Conservation (phyloP, 176 grass and related monocot genomes). For the Aegilops tauschii region DNA sequence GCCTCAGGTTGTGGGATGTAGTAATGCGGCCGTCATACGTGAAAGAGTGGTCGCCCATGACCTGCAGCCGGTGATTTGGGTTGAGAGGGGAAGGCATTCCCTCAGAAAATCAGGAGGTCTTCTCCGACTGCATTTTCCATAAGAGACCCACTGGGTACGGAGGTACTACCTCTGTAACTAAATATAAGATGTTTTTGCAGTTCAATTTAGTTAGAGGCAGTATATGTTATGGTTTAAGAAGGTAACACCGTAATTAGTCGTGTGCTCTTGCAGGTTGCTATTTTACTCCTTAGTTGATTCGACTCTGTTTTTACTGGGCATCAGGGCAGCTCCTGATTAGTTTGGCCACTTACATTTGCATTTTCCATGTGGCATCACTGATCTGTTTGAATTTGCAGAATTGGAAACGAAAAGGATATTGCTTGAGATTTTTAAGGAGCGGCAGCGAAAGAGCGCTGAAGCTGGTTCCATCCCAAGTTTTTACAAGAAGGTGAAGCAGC, state of each 20-base stretch:
- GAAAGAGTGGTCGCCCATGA: not conserved
- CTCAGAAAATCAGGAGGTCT: not conserved
- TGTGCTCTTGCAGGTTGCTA: not conserved
- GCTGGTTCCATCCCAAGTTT: constrained; percentile 97
- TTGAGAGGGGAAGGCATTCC: not conserved
- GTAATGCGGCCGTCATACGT: not conserved
- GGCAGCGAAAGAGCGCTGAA: constrained; percentile 86
- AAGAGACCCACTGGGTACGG: not conserved
- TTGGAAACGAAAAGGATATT: constrained; percentile 98
- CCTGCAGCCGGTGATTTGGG: not conserved
- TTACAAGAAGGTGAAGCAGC: constrained; percentile 83
- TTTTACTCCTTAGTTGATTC: not conserved
- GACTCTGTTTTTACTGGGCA: not conserved
- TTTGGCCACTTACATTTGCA: not conserved
- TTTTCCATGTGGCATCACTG: not conserved
- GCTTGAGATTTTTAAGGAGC: constrained; percentile 97
- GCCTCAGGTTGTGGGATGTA: not conserved
- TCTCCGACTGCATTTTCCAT: not conserved
- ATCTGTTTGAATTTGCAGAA: constrained; percentile 49
- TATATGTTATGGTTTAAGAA: not conserved
- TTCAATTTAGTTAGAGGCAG: not conserved
- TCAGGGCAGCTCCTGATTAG: not conserved
- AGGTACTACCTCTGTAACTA: not conserved
- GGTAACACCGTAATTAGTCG: not conserved
- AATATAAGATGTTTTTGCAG: too few species aligned